Evolutionary conservation across 2,329 filamentous ascomycete genomes (phyloP), one percentile per base, ranked within the genome.

Genomic region (Cryphonectria parasitica): DNA sequence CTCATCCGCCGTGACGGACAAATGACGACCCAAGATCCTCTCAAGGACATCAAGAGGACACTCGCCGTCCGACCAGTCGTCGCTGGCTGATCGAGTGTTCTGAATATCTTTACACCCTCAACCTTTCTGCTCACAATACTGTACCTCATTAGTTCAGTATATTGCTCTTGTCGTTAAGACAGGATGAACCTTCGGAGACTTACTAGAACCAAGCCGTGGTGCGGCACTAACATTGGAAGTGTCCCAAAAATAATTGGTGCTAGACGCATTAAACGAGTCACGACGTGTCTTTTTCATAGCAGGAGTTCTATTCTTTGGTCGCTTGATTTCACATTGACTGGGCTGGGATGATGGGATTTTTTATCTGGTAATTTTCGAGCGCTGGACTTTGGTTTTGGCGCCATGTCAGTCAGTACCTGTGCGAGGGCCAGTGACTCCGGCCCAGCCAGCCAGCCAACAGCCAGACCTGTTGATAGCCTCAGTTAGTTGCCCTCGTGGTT

Each of bases 1-100:
- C 82, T 89, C 72, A 89, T 90, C 76, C 83, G 82, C 28, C 80
- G 84, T 45, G 87, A 89, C 73, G 82, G 82, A 4, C 77, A 87
- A 13, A 81, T 86, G 79, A 80, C 82, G 2, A 43, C 69, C 19
- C 70, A 67, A 25, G 69, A 72, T 49, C 71, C 71, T 54, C 58
- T 72, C 17, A 25, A 39, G 60, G 69, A 69, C 3, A 64, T 72
- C 25, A 68, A 61, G 34, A 52, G 25, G 56, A 72, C 71, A 19
- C 41, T 72, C 28, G 43, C 63, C 2, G 43, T 64, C 11, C 63
- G 63, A 31, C 43, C 43, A 15, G 25, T 64, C 15, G 41, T 25
- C 11, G 43, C 43, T 64, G 2, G 11, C n/a, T 45, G 41, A 41
- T 15, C 13, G 3, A 22, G 8, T 39, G 11, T 39, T 4, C 3